phyloP scores from a whole-genome alignment of 805 yeast genomes.

The Candida jianshihensis region DNA sequence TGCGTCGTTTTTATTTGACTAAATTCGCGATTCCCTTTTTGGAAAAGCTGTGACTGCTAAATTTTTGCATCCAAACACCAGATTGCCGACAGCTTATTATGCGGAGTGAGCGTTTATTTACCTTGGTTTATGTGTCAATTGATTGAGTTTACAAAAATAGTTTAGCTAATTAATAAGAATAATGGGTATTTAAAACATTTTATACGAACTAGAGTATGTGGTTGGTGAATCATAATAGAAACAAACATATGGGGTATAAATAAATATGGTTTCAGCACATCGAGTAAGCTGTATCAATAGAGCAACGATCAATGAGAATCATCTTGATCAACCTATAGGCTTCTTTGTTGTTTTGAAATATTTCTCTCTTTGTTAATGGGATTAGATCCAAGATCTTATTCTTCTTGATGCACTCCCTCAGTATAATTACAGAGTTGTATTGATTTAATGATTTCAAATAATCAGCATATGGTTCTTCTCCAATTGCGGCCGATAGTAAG shows the following conservation, averaged over 20 bases:
- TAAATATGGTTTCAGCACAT: too few relatives aligned
- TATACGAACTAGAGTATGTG: too few relatives aligned
- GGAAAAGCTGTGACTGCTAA: constrained; percentile 13
- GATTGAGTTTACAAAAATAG: too few relatives aligned
- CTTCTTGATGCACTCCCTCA: constrained; percentile 27
- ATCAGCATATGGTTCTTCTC: constrained; percentile 34
- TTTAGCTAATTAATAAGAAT: too few relatives aligned
- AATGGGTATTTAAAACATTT: too few relatives aligned
- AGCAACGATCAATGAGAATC: constrained; percentile 25
- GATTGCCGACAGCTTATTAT: too few relatives aligned
- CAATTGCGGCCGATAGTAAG: constrained; percentile 38
- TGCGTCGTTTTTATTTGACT: not conserved
- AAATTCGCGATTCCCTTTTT: not conserved
- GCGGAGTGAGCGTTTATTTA: too few relatives aligned
- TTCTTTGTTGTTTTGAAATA: constrained; percentile 15
- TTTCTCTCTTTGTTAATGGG: constrained; percentile 18
- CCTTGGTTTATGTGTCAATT: too few relatives aligned
- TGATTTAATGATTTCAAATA: constrained; percentile 4
- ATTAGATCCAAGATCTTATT: constrained; percentile 28
- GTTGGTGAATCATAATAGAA: too few relatives aligned
- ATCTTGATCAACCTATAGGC: constrained; percentile 18
- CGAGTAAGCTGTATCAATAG: too few relatives aligned
- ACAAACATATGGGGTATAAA: too few relatives aligned
- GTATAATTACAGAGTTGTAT: constrained; percentile 22
- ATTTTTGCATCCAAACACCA: constrained; percentile 20